Evolutionary conservation across 371 early-diverging fungal genomes (phyloP).

Genomic region (Rhizopus delemar): DNA sequence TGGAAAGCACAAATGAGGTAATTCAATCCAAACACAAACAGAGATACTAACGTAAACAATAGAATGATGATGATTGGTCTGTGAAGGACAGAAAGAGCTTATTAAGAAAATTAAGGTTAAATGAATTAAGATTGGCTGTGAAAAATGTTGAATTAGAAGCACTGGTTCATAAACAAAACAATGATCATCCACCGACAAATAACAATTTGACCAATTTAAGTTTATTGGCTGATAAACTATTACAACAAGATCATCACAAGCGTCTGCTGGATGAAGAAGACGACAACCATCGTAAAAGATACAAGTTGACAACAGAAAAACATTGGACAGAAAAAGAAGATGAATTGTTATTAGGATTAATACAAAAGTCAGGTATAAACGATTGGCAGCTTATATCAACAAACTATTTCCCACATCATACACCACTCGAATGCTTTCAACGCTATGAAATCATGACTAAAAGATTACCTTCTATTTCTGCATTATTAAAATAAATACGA

Average conservation of each 20-base stretch:
- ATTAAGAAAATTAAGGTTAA: constrained; percentile 7
- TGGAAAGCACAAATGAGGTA: not conserved
- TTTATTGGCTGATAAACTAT: not conserved
- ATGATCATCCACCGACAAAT: constrained; percentile 2
- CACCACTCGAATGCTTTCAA: not conserved
- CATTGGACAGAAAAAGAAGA: constrained; percentile 2
- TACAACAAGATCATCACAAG: not conserved
- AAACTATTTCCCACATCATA: not conserved
- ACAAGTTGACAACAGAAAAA: not conserved
- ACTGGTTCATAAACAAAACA: not conserved
- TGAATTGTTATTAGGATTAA: not conserved
- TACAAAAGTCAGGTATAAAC: not conserved
- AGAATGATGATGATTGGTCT: not conserved
- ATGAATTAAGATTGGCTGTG: constrained; percentile 8
- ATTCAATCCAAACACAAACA: not conserved
- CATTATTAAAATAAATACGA: not conserved
- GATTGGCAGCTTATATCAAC: constrained; percentile 2
- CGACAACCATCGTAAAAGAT: too few species aligned
- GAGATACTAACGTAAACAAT: not conserved
- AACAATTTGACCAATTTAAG: constrained; percentile 1
- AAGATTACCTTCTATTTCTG: not conserved
- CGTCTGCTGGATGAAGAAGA: not conserved
- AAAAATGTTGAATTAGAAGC: constrained; percentile 14
- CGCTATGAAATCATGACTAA: not conserved
- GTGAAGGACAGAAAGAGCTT: constrained; percentile 1